Conservation (phyloP, 108 stramenopile species). For the Nitzschia sp. region DNA sequence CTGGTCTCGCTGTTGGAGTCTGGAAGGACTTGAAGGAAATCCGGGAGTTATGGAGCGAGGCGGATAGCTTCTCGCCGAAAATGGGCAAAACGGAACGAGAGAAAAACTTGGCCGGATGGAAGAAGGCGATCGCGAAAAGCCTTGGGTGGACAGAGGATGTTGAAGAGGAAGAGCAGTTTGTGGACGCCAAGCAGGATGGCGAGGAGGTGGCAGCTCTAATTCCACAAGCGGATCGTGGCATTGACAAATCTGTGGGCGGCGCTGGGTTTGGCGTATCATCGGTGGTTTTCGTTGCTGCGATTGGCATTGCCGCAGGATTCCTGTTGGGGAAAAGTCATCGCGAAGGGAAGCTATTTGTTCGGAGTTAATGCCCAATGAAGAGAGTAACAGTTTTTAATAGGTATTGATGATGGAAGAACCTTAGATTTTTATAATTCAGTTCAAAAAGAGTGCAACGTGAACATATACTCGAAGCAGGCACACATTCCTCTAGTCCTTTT, state of each 20-base stretch:
- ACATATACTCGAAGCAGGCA: no score
- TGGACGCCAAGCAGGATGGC: conserved; percentile 3
- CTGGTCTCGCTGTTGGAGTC: conserved; percentile 95
- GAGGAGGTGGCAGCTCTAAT: background rate
- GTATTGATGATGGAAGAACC: no score
- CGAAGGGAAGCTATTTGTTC: no score
- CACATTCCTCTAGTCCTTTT: no score
- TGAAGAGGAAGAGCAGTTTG: conserved; percentile 6
- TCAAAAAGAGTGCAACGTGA: no score
- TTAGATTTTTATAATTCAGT: no score
- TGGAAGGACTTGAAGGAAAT: conserved; percentile 89
- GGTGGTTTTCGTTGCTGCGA: background rate
- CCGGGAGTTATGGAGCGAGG: conserved; percentile 69
- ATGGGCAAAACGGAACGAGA: conserved; percentile 68
- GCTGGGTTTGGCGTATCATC: background rate
- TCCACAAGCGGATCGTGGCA: background rate
- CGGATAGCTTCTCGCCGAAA: conserved; percentile 63
- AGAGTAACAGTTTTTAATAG: no score
- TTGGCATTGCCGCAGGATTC: background rate
- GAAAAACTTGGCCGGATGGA: conserved; percentile 81
- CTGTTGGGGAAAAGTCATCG: background rate
- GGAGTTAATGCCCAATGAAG: no score
- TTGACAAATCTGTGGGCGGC: background rate
- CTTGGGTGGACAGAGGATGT: conserved; percentile 74
- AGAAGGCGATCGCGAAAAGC: conserved; percentile 88